Evolutionary conservation across 2,329 filamentous ascomycete genomes (phyloP), one percentile per base, ranked within the genome.

Genomic region (Fusarium poae): DNA sequence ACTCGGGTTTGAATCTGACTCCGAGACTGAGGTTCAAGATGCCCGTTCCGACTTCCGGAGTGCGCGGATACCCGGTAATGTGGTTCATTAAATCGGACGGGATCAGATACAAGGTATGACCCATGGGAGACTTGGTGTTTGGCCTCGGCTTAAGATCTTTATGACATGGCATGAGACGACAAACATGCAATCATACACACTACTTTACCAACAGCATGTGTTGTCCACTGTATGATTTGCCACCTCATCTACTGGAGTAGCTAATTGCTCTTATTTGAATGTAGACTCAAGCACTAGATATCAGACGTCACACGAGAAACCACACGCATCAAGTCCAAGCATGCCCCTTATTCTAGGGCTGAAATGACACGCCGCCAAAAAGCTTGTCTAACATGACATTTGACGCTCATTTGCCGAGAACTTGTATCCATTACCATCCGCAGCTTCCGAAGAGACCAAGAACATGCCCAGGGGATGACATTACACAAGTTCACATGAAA

Each of bases 301-400:
- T 16, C 21, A 25, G 16, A 12, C 21, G 44, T 49, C 9, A 27
- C 30, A 49, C 16, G 18, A 23, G 30, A 35, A 35, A 49, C 46
- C 46, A 25, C 27, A 18, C 11, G 27, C 42, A 39, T 23, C 30
- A 10, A 16, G 18, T 25, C 18, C 23, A 37, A 27, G 8, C 18
- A 10, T 58, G 20, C 64, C 65, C 65, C 64, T 65, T 51, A 55
- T 20, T 32, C 40, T 68, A 67, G 52, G 65, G 52, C 65, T 67
- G 65, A 65, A 40, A 25, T 20, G 21, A 29, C 25, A 51, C 34
- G n/a, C 39, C 39, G 29, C 45, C 23, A n/a, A 35, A 67, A 68
- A 67, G 65, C 65, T 67, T 67, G 65, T 60, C 52, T 51, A 20
- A 32, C 44, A 42, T 40, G 27, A 34, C 20, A 59, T 30, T 20